Conservation (phyloP, 2,329 filamentous ascomycete species). For the Aspergillus caelatus region DNA sequence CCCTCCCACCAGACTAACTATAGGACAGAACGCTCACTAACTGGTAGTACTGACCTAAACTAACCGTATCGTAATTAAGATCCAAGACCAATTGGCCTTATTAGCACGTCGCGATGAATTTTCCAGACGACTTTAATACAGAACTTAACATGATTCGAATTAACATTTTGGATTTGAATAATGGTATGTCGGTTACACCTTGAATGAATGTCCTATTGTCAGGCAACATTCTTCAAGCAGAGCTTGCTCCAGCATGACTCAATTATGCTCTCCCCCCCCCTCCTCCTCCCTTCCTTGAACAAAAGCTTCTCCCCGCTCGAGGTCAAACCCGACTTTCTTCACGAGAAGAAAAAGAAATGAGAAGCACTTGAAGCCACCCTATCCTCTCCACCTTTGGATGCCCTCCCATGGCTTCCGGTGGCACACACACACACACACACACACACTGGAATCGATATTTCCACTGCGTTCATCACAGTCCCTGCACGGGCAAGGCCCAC, state of each 20-base stretch:
- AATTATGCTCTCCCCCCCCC: neutral
- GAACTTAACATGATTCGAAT: neutral
- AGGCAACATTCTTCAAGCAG: neutral
- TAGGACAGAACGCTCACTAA: constrained; percentile 4
- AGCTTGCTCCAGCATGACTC: neutral
- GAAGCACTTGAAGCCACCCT: neutral
- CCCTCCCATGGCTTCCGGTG: neutral
- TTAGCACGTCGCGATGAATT: constrained; percentile 5
- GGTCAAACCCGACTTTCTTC: neutral
- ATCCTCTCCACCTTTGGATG: neutral
- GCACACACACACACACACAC: neutral
- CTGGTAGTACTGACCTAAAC: constrained; percentile 1
- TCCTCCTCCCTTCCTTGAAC: neutral
- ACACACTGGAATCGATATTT: neutral
- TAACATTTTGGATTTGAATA: neutral
- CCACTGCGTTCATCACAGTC: constrained; percentile 16
- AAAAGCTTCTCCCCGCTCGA: neutral
- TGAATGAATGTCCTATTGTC: neutral
- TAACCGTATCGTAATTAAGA: constrained; percentile 5
- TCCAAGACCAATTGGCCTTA: constrained; percentile 4
- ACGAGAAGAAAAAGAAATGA: neutral
- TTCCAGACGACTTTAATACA: neutral
- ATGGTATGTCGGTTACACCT: neutral
- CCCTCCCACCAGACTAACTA: neutral
- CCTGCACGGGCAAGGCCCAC: constrained; percentile 16